These are phyloP conservation scores for Geranium rotundifolium DNA, from an alignment of 345 rosid genomes.

Conservation along the genomic window DNA sequence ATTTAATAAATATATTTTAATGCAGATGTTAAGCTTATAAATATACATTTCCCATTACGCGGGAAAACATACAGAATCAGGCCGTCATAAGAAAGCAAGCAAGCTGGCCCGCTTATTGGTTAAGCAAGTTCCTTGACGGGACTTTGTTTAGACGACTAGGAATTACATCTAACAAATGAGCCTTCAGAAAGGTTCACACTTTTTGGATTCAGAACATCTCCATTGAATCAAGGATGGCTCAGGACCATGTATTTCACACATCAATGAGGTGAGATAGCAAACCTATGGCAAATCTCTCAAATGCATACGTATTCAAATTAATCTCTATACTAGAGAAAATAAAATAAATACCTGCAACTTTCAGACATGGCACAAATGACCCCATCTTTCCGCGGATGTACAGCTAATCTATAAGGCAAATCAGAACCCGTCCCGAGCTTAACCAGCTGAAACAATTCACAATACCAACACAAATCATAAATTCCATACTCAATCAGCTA, in stretches of 20 bases:
- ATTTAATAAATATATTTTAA: too few species aligned
- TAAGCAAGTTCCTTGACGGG: too few species aligned
- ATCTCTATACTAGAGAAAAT: background rate
- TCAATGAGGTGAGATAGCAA: background rate
- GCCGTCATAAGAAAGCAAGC: too few species aligned
- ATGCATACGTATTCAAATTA: background rate
- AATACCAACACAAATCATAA: background rate
- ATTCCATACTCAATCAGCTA: background rate
- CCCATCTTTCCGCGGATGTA: slow-evolving; percentile 73
- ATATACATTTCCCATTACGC: too few species aligned
- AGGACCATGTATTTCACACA: too few species aligned
- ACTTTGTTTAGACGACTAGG: too few species aligned
- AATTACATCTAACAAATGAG: background rate
- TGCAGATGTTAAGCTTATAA: too few species aligned
- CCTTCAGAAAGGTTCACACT: background rate
- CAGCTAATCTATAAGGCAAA: slow-evolving; percentile 76
- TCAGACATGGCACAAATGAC: slow-evolving; percentile 60
- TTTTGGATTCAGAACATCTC: too few species aligned
- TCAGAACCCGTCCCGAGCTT: slow-evolving; percentile 44
- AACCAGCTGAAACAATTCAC: slow-evolving; percentile 31
- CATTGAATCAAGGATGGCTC: too few species aligned
- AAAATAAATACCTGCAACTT: slow-evolving; percentile 48
- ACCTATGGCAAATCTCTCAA: background rate
- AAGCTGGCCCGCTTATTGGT: too few species aligned
- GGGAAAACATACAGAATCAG: too few species aligned